Base-by-base conservation (phyloP, 768 basidiomycete genomes). In the Naematelia aurantialba region DNA sequence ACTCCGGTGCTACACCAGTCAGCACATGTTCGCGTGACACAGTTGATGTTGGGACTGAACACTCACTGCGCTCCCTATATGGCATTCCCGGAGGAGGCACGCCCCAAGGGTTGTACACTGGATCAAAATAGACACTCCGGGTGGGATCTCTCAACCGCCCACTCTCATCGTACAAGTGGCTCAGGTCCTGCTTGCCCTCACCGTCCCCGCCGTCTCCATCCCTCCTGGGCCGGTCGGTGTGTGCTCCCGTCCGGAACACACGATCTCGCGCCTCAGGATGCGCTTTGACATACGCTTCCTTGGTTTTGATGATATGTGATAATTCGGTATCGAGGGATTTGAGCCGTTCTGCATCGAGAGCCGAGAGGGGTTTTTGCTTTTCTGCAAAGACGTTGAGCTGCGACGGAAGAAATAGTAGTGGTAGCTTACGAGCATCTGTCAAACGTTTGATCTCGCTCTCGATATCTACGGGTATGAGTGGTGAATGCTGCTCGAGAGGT, bases 51-150 rank as follows among this genome's bases (percentile, higher is more conserved):
- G 52, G 34, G 29, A 51, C 21, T 25, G 25, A 26, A 49, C 17
- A 45, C 88, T 78, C 67, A 93, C 92, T 83, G 79, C 87, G 79
- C 74, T 97, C 90, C 58, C 84, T 79, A 76, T 96, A 97, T n/a
- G 89, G 91, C 91, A 96, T 90, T 5, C 94, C 94, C 12, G 93
- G 94, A 44, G 93, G 93, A 19, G 93, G 85, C 17, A 91, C 89
- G 26, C 92, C 93, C 72, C 82, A 92, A 22, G 91, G 91, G 73
- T 98, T 98, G 84, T 93, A 86, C 44, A 91, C 83, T 26, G 89
- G 83, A 68, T 98, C 89, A 79, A 91, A 97, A 76, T 94, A 97
- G 31, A 93, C 81, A 77, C 89, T 91, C 65, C 89, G 82, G 71
- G 89, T 90, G n/a, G 92, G 92, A 79, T 91, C 89, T 55, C 87